Evolutionary conservation across 1,139 yeast species (phyloP), one percentile per base, ranked within the genome.

Genomic region (Casaregolazyma lundiana): DNA sequence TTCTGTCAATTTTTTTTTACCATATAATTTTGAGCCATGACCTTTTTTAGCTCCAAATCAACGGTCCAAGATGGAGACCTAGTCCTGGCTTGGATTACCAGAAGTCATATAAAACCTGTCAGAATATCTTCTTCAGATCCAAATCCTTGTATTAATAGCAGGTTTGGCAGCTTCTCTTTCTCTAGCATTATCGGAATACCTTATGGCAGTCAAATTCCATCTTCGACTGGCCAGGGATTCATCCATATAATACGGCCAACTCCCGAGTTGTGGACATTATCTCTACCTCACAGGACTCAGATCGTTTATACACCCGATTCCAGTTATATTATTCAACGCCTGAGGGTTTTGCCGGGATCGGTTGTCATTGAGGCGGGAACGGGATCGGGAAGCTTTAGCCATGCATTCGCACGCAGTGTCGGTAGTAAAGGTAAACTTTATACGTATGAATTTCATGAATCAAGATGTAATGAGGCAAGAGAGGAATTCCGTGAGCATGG

Each of bases 251-350:
- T 94, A 42, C 90, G 85, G 49, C 97, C 98, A 1, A 83, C 96
- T 0, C 94, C 99, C 0, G 99, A 94, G 66, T 69, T 92, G 32
- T 94, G 99, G 99, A 85, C 97, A 0, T 63, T 87, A 24, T 88
- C 97, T 0, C 72, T 94, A 43, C 97, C 98, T 1, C 99, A 94
- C 64, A 76, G 99, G 64, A 94, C 99, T 0, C 99, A 94, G 69
- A 92, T 94, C 56, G 97, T 94, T 0, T 94, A 94, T 63, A 86
- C 97, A 0, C 96, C 96, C 6, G 99, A 94, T 62, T 85, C 96
- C 2, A 80, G 95, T 22, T 92, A 88, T 60, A 89, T 94, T 48
- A 77, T 85, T 54, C 96, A 90, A 63, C 70, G 96, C 58, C 69
- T 92, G 54, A 76, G 79, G 41, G 82, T 94, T 44, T 70, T 78